Conservation (phyloP, 345 rosid species). For the Sapria himalayana region DNA sequence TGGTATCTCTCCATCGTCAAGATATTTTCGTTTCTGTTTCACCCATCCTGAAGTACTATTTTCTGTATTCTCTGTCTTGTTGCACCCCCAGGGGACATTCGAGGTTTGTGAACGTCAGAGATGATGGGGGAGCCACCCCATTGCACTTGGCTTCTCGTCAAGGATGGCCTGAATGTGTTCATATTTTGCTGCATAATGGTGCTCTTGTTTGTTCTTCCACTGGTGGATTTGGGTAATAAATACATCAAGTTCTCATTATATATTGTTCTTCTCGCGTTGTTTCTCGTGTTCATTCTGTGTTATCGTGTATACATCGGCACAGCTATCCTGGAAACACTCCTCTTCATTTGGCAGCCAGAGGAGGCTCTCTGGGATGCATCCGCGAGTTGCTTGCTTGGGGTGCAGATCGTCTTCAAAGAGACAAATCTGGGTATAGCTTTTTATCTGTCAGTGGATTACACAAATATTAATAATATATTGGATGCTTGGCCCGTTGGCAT, state of each 20-base stretch:
- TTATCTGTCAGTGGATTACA: too few relatives aligned
- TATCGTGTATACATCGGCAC: conserved; percentile 8
- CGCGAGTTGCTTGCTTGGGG: conserved; percentile 91
- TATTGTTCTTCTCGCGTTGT: conserved; percentile 1
- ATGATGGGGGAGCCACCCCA: conserved; percentile 80
- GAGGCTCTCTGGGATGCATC: conserved; percentile 86
- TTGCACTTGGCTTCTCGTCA: conserved; percentile 89
- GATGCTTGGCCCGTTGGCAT: too few relatives aligned
- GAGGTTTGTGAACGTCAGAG: conserved; percentile 83
- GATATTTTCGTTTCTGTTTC: conserved; percentile 1
- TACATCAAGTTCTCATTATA: background rate
- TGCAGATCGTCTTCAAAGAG: conserved; percentile 91
- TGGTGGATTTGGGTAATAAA: conserved; percentile 64
- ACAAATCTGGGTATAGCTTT: conserved; percentile 52
- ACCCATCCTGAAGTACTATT: too few relatives aligned
- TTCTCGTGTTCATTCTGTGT: background rate
- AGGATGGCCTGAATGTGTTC: conserved; percentile 70
- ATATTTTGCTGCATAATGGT: conserved; percentile 59
- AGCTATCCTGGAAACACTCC: conserved; percentile 88
- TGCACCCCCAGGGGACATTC: conserved; percentile 58
- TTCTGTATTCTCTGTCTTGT: background rate
- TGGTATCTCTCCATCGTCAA: conserved; percentile 23
- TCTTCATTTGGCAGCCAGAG: conserved; percentile 97
- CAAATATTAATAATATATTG: too few relatives aligned
- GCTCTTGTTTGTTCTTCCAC: conserved; percentile 94